Conservation (phyloP, 768 basidiomycete genomes). For the Podaxis rugospora region DNA sequence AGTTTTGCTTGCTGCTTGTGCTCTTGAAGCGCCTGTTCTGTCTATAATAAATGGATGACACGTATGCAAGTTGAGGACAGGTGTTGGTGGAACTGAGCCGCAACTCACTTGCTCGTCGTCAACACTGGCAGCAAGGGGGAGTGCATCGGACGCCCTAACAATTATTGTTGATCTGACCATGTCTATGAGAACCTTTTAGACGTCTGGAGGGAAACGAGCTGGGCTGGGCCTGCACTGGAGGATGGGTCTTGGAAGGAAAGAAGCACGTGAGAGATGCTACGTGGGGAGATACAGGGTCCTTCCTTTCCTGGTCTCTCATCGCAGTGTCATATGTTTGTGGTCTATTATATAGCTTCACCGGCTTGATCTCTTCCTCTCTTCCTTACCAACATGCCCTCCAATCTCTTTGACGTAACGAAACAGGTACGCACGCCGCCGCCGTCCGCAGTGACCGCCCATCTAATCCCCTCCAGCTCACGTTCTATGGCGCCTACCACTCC, state of each 20-base stretch:
- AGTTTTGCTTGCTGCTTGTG: constrained; percentile 99
- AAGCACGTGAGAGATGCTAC: constrained; percentile 16
- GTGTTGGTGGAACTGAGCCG: constrained; percentile 1
- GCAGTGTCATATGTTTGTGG: constrained; percentile 12
- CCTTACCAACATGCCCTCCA: constrained; percentile 31
- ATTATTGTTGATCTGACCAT: constrained; percentile 91
- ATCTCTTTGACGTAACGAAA: constrained; percentile 62
- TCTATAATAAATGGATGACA: constrained; percentile 46
- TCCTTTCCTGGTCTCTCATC: background rate
- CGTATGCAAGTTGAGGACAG: constrained; percentile 19
- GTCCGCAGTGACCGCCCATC: background rate
- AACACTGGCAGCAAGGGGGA: constrained; percentile 92
- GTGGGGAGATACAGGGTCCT: background rate
- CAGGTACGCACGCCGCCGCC: constrained; percentile 44
- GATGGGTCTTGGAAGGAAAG: constrained; percentile 10
- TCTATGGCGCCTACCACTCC: constrained; percentile 91
- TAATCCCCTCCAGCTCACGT: constrained; percentile 58
- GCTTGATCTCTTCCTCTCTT: constrained; percentile 3
- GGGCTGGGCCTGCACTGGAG: constrained; percentile 1
- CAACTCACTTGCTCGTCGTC: constrained; percentile 88
- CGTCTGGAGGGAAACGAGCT: constrained; percentile 5
- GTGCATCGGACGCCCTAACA: constrained; percentile 78
- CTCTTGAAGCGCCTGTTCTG: constrained; percentile 89
- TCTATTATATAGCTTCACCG: constrained; percentile 13
- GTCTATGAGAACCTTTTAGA: constrained; percentile 12